Base-by-base conservation (phyloP, 176 grass and related monocot genomes). In the Aegilops sharonensis region DNA sequence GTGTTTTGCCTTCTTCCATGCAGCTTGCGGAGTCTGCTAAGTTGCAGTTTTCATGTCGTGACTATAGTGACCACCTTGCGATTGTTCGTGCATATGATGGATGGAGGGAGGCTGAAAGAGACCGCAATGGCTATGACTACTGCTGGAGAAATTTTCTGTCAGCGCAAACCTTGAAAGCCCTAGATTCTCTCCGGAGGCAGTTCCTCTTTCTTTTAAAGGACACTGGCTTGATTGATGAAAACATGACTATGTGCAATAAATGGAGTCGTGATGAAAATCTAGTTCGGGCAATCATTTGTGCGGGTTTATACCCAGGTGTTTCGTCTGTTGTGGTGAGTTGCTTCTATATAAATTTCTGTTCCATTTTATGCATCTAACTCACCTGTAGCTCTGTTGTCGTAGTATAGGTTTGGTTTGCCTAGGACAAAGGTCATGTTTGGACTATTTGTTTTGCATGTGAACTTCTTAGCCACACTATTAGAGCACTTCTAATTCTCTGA, bases 121-220 rank as follows among this genome's bases (percentile, higher is more conserved):
- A 98, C 37, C 92, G 91, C 87, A 88, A 91, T 82, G 97, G 97
- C 74, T 98, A 98, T 61, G 93, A 98, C 24, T 98, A 94, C 80
- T 98, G 97, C 86, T 98, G 97, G 97, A 98, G 91, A 90, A 98
- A 98, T 60, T 98, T 98, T 71, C 93, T 98, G 30, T 98, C 97
- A 1, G 87, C 83, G 23, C 97, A 98, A 85, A 98, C 97, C 18
- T 89, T 98, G 37, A 98, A 94, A 81, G 97, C 97, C 71, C 88
- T 96, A 27, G 93, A 95, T 81, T 95, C 97, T 74, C 94, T 99
- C 81, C 85, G 91, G 23, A 95, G 90, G 45, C 97, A 99, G 68
- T 99, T 99, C 87, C 76, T 95, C 52, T 91, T 70, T 91, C 92
- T 99, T 78, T 69, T 99, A 6, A 96, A 94, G 77, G 97, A 99